Conservation (phyloP, 108 stramenopile species). For the Hondaea fermentalgiana region DNA sequence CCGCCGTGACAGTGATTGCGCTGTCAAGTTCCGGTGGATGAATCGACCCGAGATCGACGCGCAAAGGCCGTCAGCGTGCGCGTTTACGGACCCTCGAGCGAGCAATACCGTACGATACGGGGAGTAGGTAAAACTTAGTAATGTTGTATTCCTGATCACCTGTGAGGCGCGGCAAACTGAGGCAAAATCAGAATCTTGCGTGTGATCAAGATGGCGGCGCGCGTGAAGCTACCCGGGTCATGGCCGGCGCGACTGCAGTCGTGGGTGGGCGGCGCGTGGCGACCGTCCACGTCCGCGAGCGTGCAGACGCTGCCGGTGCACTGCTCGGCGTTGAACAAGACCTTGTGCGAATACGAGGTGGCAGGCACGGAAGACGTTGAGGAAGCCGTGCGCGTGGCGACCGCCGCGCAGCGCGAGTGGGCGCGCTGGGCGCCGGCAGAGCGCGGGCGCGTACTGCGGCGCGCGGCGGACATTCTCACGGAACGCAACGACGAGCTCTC, state of each 20-base stretch:
- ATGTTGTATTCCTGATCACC: too few relatives aligned
- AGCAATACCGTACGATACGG: too few relatives aligned
- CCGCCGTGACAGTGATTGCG: too few relatives aligned
- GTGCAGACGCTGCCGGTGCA: not conserved
- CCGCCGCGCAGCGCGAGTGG: not conserved
- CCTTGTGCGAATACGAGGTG: not conserved
- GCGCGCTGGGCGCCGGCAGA: not conserved
- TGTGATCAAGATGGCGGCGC: not conserved
- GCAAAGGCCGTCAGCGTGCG: too few relatives aligned
- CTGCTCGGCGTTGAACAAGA: not conserved
- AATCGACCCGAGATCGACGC: too few relatives aligned
- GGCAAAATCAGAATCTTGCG: too few relatives aligned
- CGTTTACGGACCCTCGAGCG: too few relatives aligned
- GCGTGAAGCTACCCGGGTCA: not conserved
- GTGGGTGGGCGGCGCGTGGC: not conserved
- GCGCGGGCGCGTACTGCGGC: not conserved
- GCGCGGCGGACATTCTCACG: not conserved
- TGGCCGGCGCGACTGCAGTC: conserved; percentile 7
- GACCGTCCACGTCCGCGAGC: not conserved
- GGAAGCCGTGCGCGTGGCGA: not conserved
- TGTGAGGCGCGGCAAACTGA: too few relatives aligned
- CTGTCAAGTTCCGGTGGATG: too few relatives aligned
- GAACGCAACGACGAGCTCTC: not conserved
- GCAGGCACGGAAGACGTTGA: not conserved
- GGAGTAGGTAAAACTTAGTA: too few relatives aligned